Conservation (phyloP, 495 filamentous ascomycete genomes). For the Aspergillus carlsbadensis region DNA sequence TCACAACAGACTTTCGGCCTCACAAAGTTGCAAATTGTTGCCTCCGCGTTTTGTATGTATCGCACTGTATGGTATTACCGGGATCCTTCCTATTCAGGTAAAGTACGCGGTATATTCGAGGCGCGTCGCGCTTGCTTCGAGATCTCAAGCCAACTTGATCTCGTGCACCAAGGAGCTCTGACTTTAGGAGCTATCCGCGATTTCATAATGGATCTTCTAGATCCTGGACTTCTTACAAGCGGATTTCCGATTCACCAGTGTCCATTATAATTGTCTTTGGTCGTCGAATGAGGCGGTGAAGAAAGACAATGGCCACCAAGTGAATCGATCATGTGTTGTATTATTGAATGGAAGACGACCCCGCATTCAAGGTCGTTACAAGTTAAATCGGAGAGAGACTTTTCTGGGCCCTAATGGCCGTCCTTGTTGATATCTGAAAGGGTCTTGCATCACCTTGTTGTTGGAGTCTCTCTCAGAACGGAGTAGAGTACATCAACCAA, state of each 20-base stretch:
- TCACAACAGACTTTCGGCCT: not conserved
- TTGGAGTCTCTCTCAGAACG: too few species aligned
- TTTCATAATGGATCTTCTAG: too few species aligned
- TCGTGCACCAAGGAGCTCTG: too few species aligned
- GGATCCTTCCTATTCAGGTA: not conserved
- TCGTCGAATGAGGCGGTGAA: not conserved
- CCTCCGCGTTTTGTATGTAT: conserved; percentile 8
- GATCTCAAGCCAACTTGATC: not conserved
- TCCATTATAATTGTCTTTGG: not conserved
- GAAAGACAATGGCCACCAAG: not conserved
- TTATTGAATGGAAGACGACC: not conserved
- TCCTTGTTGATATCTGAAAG: too few species aligned
- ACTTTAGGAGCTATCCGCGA: not conserved
- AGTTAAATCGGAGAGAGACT: too few species aligned
- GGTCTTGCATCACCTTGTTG: too few species aligned
- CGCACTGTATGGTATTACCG: not conserved
- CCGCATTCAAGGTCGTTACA: not conserved
- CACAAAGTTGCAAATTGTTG: not conserved
- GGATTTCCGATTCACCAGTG: too few species aligned
- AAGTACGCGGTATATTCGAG: conserved; percentile 1
- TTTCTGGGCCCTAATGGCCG: too few species aligned
- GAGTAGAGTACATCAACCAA: too few species aligned
- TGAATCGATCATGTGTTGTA: not conserved
- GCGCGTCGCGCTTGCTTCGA: not conserved
- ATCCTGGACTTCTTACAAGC: not conserved